Base-by-base conservation (phyloP, 352 stramenopile species). In the Nothophytophthora sp. region DNA sequence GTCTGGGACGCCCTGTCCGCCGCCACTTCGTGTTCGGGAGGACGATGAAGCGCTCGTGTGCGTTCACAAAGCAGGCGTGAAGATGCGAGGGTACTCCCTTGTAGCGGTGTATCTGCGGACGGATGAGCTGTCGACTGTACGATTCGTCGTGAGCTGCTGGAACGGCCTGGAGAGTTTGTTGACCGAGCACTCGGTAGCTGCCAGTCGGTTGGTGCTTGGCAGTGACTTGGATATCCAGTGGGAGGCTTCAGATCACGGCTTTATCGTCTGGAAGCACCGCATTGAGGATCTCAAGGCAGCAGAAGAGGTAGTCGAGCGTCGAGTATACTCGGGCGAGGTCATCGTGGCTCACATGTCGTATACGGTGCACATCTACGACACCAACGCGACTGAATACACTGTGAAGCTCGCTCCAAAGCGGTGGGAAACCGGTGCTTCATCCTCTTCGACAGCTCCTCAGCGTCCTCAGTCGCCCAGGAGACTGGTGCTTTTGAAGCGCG, bases 61-160 rank as follows among this genome's bases (percentile, higher is more conserved):
- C 27, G 39, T 85, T 28, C 78, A 89, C 59, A 86, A 86, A 29
- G 78, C 87, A 52, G 78, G 78, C 0, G 7, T 89, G 3, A 72
- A 55, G 20, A 23, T 72, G 4, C 13, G n/a, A n/a, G 33, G 45
- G 2, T 68, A 51, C 35, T 54, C 48, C 16, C 37, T 88, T 4
- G 63, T 76, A 5, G 55, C 70, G 8, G 58, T 65, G 6, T 83
- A 80, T 36, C 34, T 81, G 24, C 70, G 70, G 11, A 72, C 53
- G 4, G 62, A 55, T 35, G 56, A 69, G 8, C 51, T 19, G 19
- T 62, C 60, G 0, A 67, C 40, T 32, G 25, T 88, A n/a, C 60
- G 67, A 12, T 75, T 83, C 35, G 73, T 85, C 23, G 19, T 66
- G 33, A 58, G 55, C 10, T 51, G 45, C 10, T 50, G 63, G 48